Conservation (phyloP, 768 basidiomycete genomes). For the Auricularia sp. region DNA sequence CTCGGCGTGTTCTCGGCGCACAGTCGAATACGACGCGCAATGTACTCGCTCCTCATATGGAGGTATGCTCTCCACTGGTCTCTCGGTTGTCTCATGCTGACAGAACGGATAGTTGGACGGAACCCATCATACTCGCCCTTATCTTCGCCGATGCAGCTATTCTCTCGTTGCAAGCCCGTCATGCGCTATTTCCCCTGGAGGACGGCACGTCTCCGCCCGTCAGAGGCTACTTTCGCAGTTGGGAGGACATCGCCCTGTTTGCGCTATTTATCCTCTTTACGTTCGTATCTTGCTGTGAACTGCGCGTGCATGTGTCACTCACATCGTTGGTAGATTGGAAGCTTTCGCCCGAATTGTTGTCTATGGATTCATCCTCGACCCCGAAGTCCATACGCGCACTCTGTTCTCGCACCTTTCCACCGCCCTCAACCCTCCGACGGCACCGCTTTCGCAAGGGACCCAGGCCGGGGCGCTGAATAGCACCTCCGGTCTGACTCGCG, state of each 20-base stretch:
- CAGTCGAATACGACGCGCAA: slow-evolving; percentile 49
- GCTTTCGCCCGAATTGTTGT: slow-evolving; percentile 81
- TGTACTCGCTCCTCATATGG: slow-evolving; percentile 62
- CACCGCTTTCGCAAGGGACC: background rate
- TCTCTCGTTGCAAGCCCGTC: slow-evolving; percentile 70
- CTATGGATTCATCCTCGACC: slow-evolving; percentile 81
- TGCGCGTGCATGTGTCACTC: slow-evolving; percentile 4
- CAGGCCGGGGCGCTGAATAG: background rate
- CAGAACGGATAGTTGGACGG: slow-evolving; percentile 57
- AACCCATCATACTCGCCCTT: slow-evolving; percentile 70
- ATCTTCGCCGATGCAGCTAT: slow-evolving; percentile 80
- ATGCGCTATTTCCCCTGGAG: slow-evolving; percentile 36
- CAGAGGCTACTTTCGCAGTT: slow-evolving; percentile 71
- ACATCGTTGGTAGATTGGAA: slow-evolving; percentile 49
- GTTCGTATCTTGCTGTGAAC: slow-evolving; percentile 33
- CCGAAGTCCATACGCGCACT: slow-evolving; percentile 49
- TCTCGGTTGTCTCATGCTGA: background rate
- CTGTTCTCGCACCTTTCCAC: slow-evolving; percentile 33
- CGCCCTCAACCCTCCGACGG: slow-evolving; percentile 10
- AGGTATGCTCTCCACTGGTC: slow-evolving; percentile 41
- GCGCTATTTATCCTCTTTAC: slow-evolving; percentile 78
- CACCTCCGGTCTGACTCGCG: background rate
- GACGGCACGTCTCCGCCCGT: slow-evolving; percentile 20
- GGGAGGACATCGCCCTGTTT: slow-evolving; percentile 89
- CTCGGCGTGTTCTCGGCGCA: slow-evolving; percentile 66